Evolutionary conservation across 2,329 filamentous ascomycete genomes (phyloP), one percentile per base, ranked within the genome.

Genomic region (Emericellopsis atlantica): DNA sequence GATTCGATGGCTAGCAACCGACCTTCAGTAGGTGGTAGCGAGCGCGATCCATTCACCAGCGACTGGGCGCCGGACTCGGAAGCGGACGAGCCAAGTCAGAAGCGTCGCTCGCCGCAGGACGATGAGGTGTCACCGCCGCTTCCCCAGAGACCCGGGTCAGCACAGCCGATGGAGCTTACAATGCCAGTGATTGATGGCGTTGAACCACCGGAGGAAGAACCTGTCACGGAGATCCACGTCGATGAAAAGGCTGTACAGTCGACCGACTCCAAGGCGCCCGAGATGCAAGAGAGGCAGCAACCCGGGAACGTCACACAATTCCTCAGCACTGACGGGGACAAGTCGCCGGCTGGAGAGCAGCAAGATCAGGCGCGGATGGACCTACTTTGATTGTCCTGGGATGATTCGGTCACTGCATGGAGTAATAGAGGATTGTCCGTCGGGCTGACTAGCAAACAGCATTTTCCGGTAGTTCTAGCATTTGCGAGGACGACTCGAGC

Each of bases 1-100:
- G 65, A 67, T 35, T 70, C 67, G 0, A 62, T 71, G 57, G 61
- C 62, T 8, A 69, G 60, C 10, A 69, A 69, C 44, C 55, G 60
- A 4, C 66, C 65, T 0, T 69, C 67, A 1, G 41, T 63, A 4
- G 63, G 62, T 0, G 67, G 64, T 32, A 37, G 40, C n/a, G 42
- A 38, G 5, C 34, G 24, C 37, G 26, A 29, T 29, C 26, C 26
- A 9, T 29, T 29, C 12, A 6, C 26, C 26, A 29, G 26, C 26
- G 26, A 29, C 26, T 29, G 24, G 24, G 24, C 24, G 24, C 24
- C 24, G 10, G 24, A 29, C 26, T 29, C n/a, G 14, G n/a, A 37
- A 24, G 33, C 33, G 33, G 33, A 21, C 15, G 59, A 58, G 6
- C 47, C 49, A 37, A 52, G 26, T 44, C 31, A 52, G 47, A 16